These are phyloP conservation scores for Cornus controversa DNA, from an alignment of 148 eudicot genomes.

Conservation along the genomic window DNA sequence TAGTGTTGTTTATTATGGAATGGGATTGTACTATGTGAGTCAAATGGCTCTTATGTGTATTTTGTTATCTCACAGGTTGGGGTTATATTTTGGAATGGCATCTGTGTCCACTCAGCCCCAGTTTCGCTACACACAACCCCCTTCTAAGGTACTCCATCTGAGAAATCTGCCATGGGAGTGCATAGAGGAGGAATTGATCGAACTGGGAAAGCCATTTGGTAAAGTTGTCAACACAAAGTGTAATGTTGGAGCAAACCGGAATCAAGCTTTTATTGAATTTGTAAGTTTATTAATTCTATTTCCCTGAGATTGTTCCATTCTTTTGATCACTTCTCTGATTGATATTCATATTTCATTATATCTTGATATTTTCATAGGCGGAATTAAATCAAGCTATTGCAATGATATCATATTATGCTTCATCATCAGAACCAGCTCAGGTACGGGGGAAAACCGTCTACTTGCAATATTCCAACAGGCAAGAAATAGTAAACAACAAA, in stretches of 20 bases:
- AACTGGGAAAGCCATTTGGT: slow-evolving; percentile 94
- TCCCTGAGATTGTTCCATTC: neutral
- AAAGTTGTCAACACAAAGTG: slow-evolving; percentile 96
- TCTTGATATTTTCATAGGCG: slow-evolving; percentile 45
- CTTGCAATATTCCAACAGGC: slow-evolving; percentile 95
- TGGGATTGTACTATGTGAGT: neutral
- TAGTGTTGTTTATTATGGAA: neutral
- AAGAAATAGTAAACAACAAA: slow-evolving; percentile 97
- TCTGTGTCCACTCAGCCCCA: slow-evolving; percentile 96
- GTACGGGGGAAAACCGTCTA: slow-evolving; percentile 98
- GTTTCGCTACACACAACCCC: slow-evolving; percentile 97
- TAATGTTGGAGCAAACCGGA: slow-evolving; percentile 96
- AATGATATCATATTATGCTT: slow-evolving; percentile 97
- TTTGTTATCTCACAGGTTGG: slow-evolving; percentile 1
- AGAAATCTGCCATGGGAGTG: slow-evolving; percentile 99
- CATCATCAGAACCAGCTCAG: slow-evolving; percentile 97
- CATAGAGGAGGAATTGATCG: slow-evolving; percentile 84
- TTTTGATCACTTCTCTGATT: slow-evolving; percentile 9
- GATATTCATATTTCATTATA: slow-evolving; percentile 4
- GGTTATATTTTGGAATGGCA: slow-evolving; percentile 70
- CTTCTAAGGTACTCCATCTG: slow-evolving; percentile 97
- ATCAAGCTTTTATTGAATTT: slow-evolving; percentile 98
- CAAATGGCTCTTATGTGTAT: neutral
- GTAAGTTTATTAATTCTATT: slow-evolving; percentile 44
- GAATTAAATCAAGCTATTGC: slow-evolving; percentile 96